A percentile compares a stretch with the other conserved stretches of the same genome.
These are phyloP conservation scores for Mortierella sp. DNA, from an alignment of 371 early-diverging fungal species.

Conservation along the genomic window DNA sequence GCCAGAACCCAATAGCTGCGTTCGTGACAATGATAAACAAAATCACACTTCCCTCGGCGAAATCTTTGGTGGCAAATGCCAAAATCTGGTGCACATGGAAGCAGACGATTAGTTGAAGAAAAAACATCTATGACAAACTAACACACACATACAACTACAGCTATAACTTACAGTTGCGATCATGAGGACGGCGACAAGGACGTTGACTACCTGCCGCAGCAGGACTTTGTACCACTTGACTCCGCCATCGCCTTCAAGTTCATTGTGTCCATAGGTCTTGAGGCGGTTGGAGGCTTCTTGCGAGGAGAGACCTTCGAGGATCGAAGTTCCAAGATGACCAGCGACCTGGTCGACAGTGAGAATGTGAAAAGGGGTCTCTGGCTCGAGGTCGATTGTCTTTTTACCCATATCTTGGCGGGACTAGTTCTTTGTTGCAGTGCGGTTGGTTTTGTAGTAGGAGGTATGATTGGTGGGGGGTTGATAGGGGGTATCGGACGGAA, in stretches of 20 bases:
- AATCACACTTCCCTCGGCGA: slow-evolving; percentile 79
- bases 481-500: not conserved
- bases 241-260: slow-evolving; percentile 74
- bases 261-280: slow-evolving; percentile 78
- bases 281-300: slow-evolving; percentile 66
- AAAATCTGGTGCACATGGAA: slow-evolving; percentile 55
- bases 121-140: not conserved
- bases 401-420: slow-evolving; percentile 29
- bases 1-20: slow-evolving; percentile 87
- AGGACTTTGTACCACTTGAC: slow-evolving; percentile 79
- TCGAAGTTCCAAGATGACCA: slow-evolving; percentile 65
- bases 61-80: slow-evolving; percentile 74
- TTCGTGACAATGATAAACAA: slow-evolving; percentile 84
- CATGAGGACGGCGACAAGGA: slow-evolving; percentile 85
- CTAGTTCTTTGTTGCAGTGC: not conserved
- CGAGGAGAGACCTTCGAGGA: slow-evolving; percentile 73
- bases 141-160: not conserved
- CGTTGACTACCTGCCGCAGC: slow-evolving; percentile 83
- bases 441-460: not conserved
- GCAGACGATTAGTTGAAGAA: not conserved
- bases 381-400: slow-evolving; percentile 57
- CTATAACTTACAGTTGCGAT: slow-evolving; percentile 68
- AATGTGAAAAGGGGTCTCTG: slow-evolving; percentile 62
- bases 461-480: not conserved
- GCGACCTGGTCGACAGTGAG: slow-evolving; percentile 67